Base-by-base conservation (phyloP, 2,329 filamentous ascomycete genomes). In the Apiospora marii region DNA sequence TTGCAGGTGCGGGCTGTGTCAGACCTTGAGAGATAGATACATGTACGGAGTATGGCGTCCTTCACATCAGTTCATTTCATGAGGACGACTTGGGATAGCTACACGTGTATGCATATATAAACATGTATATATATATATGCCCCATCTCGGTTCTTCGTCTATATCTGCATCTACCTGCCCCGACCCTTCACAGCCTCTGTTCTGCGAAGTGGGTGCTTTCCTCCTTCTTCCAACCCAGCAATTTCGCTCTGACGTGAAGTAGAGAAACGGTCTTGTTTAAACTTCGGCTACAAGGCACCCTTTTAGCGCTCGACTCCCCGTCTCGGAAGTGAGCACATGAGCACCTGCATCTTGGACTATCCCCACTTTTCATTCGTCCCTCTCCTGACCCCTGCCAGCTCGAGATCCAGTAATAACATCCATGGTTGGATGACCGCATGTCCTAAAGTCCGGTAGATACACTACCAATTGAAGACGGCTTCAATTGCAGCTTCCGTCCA, bases 281-380 rank as follows among this genome's bases (percentile, higher is more conserved):
- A 70, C 68, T 70, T 70, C 48, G 68, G 68, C 68, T 70, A 70
- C 68, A 70, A 70, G 68, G 46, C 37, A 53, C 34, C 58, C 46
- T 70, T 70, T 70, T 70, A 70, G 68, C 68, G 68, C 68, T 51
- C 68, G 68, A 70, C 44, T 70, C 48, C 48, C 68, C 68, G 68
- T 70, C 68, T 70, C 68, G 68, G 68, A 70, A 70, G 68, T 70
- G 68, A 70, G 68, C 68, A 70, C 68, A 70, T 70, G 68, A 70
- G 68, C 68, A 70, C 46, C 68, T 70, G 67, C 67, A 58, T 51
- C 68, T 70, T 48, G 68, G 58, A 64, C 58, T 14, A 64, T 41
- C 41, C 58, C 58, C 58, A 64, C 58, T 64, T 64, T 64, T 64
- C 58, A 64, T 64, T 64, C 58, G 34, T 64, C 58, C 58, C 58